These are phyloP conservation scores for Picocystis sp. DNA, from an alignment of 163 green algal genomes.

Conservation along the genomic window DNA sequence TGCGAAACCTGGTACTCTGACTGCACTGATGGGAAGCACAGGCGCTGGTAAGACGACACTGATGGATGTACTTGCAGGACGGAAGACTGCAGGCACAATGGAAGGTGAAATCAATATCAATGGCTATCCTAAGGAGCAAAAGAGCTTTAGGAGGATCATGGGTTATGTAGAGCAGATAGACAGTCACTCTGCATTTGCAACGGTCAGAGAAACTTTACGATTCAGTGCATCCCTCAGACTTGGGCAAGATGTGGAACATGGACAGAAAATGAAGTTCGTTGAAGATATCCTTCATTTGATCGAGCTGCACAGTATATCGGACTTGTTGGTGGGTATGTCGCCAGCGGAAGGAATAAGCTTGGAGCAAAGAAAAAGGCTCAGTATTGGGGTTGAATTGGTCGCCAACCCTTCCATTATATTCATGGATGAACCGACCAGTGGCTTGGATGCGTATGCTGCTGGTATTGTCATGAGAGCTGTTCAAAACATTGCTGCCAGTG, in stretches of 20 bases:
- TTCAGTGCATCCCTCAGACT: constrained; percentile 40
- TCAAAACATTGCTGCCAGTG: constrained; percentile 14
- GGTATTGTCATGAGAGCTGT: constrained; percentile 33
- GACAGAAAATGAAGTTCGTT: constrained; percentile 21
- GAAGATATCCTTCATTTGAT: constrained; percentile 26
- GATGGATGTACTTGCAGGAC: constrained; percentile 24
- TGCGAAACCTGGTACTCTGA: constrained; percentile 30
- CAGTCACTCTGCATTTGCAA: constrained; percentile 57
- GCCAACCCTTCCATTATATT: constrained; percentile 57
- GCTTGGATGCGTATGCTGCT: constrained; percentile 43
- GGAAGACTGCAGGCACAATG: constrained; percentile 36
- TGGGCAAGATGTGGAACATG: constrained; percentile 6
- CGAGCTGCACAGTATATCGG: constrained; percentile 15
- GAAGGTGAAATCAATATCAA: constrained; percentile 31
- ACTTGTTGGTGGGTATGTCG: constrained; percentile 34
- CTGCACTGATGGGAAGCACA: constrained; percentile 27
- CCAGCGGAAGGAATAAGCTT: constrained; percentile 30
- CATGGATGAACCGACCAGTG: constrained; percentile 64
- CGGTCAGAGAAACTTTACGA: constrained; percentile 58
- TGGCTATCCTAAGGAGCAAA: constrained; percentile 38
- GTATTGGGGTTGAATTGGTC: constrained; percentile 60
- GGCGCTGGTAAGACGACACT: constrained; percentile 36
- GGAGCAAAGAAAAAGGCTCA: constrained; percentile 78
- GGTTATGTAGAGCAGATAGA: constrained; percentile 53
- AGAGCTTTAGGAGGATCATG: constrained; percentile 35